phyloP scores from a whole-genome alignment of 164 flowering plant genomes.

The Pachysandra terminalis region DNA sequence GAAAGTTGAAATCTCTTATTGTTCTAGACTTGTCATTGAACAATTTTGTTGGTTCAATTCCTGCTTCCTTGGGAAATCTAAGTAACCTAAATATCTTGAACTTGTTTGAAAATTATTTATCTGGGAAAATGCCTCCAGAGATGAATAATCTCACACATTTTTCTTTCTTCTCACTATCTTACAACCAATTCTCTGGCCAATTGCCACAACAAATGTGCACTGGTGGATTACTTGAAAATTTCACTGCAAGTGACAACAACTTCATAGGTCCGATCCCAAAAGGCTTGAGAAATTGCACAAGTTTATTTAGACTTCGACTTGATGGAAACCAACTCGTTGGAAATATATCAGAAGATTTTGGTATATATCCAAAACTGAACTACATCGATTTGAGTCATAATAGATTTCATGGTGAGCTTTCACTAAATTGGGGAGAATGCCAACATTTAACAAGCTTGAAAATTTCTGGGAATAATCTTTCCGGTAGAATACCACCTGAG shows the following conservation, averaged over 20 bases:
- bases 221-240: neutral
- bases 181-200: neutral
- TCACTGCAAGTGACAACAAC: neutral
- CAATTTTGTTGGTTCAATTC: neutral
- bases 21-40: neutral
- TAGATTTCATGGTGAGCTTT: constrained; percentile 3
- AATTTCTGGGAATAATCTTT: neutral
- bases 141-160: neutral
- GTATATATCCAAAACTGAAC: neutral
- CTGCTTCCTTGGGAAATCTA: constrained; percentile 5
- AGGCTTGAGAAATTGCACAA: neutral
- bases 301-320: constrained; percentile 1
- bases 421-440: neutral
- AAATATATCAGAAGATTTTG: neutral
- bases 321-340: constrained; percentile 1
- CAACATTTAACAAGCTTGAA: neutral
- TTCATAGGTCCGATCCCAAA: neutral
- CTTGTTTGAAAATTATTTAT: neutral
- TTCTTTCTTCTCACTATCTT: neutral
- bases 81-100: neutral
- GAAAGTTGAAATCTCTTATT: neutral
- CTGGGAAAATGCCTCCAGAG: neutral
- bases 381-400: constrained; percentile 5
- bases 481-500: neutral
- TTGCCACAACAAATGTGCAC: neutral